Conservation (phyloP, 148 eudicot species). For the Cornus kousa region DNA sequence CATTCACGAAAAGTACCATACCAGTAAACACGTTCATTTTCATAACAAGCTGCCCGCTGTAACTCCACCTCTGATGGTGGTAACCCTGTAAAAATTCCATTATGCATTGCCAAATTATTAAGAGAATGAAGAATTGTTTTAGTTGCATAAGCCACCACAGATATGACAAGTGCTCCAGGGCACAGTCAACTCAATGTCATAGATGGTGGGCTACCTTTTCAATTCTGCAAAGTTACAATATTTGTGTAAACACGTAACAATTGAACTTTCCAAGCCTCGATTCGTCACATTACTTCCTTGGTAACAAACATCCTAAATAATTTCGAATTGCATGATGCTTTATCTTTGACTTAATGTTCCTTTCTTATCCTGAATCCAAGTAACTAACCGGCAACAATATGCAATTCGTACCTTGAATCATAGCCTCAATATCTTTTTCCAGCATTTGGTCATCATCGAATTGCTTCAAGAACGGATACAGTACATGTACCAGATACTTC, state of each 20-base stretch:
- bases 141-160: neutral
- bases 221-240: neutral
- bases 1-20: slow-evolving; percentile 11
- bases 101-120: neutral
- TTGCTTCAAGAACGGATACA: slow-evolving; percentile 47
- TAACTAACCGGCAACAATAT: no score
- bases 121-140: neutral
- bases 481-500: slow-evolving; percentile 32
- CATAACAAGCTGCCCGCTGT: slow-evolving; percentile 6
- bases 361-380: no score
- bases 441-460: slow-evolving; percentile 50
- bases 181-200: neutral
- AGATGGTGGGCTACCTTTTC: neutral
- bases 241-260: neutral
- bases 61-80: slow-evolving; percentile 12
- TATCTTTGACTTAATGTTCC: no score
- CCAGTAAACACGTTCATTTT: slow-evolving; percentile 33
- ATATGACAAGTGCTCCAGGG: neutral
- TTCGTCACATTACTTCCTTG: no score
- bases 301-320: no score
- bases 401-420: slow-evolving; percentile 43
- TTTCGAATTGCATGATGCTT: no score
- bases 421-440: slow-evolving; percentile 63
- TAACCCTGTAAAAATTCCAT: slow-evolving; percentile 24
- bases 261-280: neutral